Conservation (phyloP, 257 asterid species). For the Solanum pinnatisectum region DNA sequence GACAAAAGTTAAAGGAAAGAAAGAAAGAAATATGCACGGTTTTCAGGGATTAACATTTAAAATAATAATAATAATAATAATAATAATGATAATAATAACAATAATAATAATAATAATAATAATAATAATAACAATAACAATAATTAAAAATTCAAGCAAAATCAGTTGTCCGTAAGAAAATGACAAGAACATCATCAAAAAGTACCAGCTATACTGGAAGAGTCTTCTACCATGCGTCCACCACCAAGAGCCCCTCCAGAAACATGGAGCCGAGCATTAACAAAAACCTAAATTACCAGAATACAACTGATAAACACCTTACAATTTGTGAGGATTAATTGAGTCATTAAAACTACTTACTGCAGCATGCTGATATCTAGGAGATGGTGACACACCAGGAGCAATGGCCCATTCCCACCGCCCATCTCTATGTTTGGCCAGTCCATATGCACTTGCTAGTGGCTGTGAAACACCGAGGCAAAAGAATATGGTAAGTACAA, state of each 20-base stretch:
- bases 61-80: neutral
- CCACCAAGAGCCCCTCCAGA: constrained; percentile 99
- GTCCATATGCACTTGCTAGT: constrained; percentile 94
- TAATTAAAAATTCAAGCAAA: neutral
- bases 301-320: neutral
- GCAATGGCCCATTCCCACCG: constrained; percentile 99
- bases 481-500: neutral
- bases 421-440: constrained; percentile 99
- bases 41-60: neutral
- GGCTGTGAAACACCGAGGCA: constrained; percentile 42
- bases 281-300: constrained; percentile 62
- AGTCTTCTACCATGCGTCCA: constrained; percentile 99
- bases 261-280: constrained; percentile 96
- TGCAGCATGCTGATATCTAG: constrained; percentile 99
- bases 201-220: constrained; percentile 94
- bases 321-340: neutral
- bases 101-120: neutral
- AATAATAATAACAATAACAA: neutral
- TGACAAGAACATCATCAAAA: neutral
- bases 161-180: neutral
- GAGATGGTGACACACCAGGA: constrained; percentile 98
- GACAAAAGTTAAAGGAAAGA: neutral
- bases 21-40: neutral
- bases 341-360: constrained; percentile 31
- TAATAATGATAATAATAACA: neutral